Percentiles rank a stretch among this genome's conserved stretches.
These are phyloP conservation scores for Candida labiduridarum DNA, from an alignment of 1,139 yeast genomes.

Conservation along the genomic window DNA sequence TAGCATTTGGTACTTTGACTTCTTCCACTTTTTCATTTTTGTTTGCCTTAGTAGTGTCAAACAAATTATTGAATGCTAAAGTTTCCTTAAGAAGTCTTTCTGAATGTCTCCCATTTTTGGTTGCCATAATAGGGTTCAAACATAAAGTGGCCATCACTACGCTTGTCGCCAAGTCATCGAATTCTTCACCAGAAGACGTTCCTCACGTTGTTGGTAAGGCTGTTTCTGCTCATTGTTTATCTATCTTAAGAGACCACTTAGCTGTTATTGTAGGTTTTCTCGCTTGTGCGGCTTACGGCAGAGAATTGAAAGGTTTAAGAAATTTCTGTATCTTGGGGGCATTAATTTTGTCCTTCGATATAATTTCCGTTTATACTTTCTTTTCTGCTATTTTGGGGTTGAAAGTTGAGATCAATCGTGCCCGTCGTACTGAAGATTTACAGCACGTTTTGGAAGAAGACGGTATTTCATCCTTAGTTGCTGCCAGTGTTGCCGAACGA, in stretches of 20 bases:
- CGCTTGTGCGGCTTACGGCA: conserved; percentile 69
- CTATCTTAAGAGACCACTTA: conserved; percentile 77
- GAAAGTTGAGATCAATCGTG: conserved; percentile 87
- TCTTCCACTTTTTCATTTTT: conserved; percentile 87
- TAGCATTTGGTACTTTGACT: conserved; percentile 78
- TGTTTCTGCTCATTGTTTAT: conserved; percentile 66
- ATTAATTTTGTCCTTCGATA: conserved; percentile 72
- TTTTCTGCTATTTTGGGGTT: conserved; percentile 84
- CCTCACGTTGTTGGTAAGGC: conserved; percentile 56
- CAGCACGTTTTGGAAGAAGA: conserved; percentile 90
- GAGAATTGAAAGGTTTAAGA: conserved; percentile 70
- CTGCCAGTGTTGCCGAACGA: conserved; percentile 55
- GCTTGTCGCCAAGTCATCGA: conserved; percentile 52
- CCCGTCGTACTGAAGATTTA: conserved; percentile 81
- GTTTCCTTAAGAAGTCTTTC: conserved; percentile 78
- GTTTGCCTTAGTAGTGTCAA: conserved; percentile 74
- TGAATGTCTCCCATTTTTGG: conserved; percentile 93
- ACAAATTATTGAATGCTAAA: conserved; percentile 51
- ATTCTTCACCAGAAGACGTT: conserved; percentile 41
- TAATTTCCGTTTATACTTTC: conserved; percentile 77
- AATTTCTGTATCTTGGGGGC: conserved; percentile 84
- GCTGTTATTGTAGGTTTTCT: conserved; percentile 75
- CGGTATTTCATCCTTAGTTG: conserved; percentile 79
- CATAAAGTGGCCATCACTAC: conserved; percentile 80
- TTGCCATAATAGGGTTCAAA: conserved; percentile 91